phyloP scores from a whole-genome alignment of 2,329 filamentous ascomycete genomes.

The Penicillium sp. region DNA sequence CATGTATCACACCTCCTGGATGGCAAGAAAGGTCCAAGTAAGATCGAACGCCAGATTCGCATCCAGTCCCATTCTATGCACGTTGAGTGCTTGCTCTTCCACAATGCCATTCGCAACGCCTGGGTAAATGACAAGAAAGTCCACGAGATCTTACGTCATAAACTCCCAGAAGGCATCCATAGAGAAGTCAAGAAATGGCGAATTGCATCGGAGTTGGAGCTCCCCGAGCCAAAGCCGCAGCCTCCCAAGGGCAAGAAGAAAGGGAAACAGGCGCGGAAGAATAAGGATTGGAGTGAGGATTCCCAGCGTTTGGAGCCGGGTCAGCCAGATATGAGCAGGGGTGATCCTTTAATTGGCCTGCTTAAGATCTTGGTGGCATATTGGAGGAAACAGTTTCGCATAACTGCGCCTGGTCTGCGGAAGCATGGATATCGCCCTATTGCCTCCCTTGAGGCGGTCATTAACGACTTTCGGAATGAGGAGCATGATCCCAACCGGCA shows the following conservation, averaged over 20 bases:
- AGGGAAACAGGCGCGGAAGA: constrained; percentile 49
- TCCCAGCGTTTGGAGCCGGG: constrained; percentile 74
- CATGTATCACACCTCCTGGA: constrained; percentile 66
- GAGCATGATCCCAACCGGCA: constrained; percentile 67
- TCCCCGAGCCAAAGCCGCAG: constrained; percentile 49
- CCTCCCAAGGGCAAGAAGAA: constrained; percentile 51
- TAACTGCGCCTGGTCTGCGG: constrained; percentile 79
- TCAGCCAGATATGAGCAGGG: constrained; percentile 76
- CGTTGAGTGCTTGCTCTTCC: constrained; percentile 84
- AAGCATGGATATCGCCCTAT: constrained; percentile 88
- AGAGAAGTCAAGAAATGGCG: constrained; percentile 77
- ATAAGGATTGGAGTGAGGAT: constrained; percentile 73
- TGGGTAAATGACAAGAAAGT: constrained; percentile 81
- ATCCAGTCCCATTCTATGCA: constrained; percentile 85
- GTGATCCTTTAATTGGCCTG: constrained; percentile 79
- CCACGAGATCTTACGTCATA: constrained; percentile 76
- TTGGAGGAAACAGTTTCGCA: constrained; percentile 84
- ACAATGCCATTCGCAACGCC: constrained; percentile 83
- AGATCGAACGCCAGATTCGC: constrained; percentile 79
- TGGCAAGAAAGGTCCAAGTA: constrained; percentile 81
- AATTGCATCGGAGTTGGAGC: constrained; percentile 67
- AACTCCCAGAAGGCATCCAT: constrained; percentile 70
- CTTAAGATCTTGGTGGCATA: constrained; percentile 78
- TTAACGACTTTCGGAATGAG: constrained; percentile 71
- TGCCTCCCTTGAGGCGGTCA: constrained; percentile 74